Evolutionary conservation across 1,284 basidiomycete genomes (phyloP), one percentile per base, ranked within the genome.

Genomic region (Pterula multifida): DNA sequence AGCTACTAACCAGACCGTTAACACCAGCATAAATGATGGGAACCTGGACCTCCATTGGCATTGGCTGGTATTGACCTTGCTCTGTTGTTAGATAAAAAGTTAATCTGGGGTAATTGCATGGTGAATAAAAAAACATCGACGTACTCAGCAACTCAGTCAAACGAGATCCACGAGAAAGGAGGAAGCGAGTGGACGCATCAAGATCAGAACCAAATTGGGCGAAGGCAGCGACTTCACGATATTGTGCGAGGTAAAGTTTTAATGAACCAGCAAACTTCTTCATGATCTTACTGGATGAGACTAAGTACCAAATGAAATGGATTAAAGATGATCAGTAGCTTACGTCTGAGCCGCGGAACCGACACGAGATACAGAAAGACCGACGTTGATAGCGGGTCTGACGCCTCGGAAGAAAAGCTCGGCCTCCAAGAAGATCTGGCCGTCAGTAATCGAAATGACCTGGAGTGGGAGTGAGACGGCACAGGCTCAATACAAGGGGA

Each of bases 351-450:
- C 95, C 64, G 95, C 94, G 49, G 95, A 98, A 67, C 95, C 95
- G 76, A 98, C 95, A 84, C 95, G 95, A 57, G 95, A 98, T 61
- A 98, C 95, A 55, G 95, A 98, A 56, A 98, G 90, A 95, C 95
- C 95, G 79, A 98, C 95, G 78, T 98, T 98, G 72, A 98, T 97
- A 61, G 95, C 95, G 56, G 94, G 94, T 68, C 93, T 90, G 63
- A 97, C 87, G 87, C 94, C 93, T 79, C 94, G 92, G 92, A 96
- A 96, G 90, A 96, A 95, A 65, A 95, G 85, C 70, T 97, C 93
- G 63, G 93, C 92, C 72, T 97, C 93, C 85, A 96, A 87, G 88
- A 97, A 97, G 75, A 97, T 95, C 73, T 96, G 92, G 65, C 93
- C 93, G 65, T 97, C 92, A 55, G 93, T 97, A 68, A 97, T 97